Conservation (phyloP, 129 eudicot genomes). For the Oenanthe sinensis region DNA sequence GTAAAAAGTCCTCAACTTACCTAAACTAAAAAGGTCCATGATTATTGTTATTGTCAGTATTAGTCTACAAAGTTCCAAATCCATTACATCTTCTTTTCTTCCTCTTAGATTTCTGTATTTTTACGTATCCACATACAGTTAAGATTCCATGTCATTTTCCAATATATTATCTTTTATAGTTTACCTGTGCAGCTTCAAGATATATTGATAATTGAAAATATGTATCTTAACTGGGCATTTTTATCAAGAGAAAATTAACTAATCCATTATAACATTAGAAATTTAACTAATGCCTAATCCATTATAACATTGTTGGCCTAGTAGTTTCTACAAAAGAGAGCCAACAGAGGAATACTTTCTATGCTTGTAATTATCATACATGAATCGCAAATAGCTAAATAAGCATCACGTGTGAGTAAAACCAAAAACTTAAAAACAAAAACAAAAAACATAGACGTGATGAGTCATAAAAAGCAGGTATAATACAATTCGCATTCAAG, state of each 20-base stretch:
- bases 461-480: not conserved
- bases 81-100: not conserved
- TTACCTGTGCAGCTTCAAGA: too few relatives aligned
- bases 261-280: not conserved
- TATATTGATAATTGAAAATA: too few relatives aligned
- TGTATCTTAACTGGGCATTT: too few relatives aligned
- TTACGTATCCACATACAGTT: not conserved
- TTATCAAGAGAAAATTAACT: not conserved
- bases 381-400: not conserved
- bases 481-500: not conserved
- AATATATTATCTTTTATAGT: not conserved
- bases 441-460: not conserved
- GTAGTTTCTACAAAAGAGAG: not conserved
- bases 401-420: not conserved
- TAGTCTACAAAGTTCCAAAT: not conserved
- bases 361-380: not conserved
- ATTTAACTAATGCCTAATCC: not conserved
- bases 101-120: not conserved
- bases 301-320: not conserved
- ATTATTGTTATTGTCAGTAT: not conserved
- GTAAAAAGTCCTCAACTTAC: not conserved
- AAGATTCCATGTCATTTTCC: not conserved
- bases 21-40: not conserved
- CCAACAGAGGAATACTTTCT: not conserved
- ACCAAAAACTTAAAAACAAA: not conserved